Evolutionary conservation across 768 basidiomycete genomes (phyloP).

Genomic region (Hygrocybe punicea): DNA sequence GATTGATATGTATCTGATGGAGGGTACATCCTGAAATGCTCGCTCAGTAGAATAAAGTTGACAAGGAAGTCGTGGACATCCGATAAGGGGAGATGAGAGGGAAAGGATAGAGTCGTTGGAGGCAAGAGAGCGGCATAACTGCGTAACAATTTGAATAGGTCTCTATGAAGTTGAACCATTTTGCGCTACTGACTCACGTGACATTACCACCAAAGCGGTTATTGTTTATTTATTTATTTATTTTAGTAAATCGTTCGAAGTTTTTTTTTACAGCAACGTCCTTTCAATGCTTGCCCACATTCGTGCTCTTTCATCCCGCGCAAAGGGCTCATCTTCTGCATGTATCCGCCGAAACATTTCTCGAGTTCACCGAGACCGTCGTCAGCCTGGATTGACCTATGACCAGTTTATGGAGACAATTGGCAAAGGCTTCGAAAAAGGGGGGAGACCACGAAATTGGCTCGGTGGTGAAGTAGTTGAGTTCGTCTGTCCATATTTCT

Average conservation of each 20-base stretch:
- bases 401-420: constrained; percentile 44
- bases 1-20: constrained; percentile 62
- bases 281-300: neutral
- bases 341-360: constrained; percentile 27
- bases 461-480: constrained; percentile 55
- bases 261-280: too few species aligned
- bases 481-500: constrained; percentile 30
- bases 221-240: neutral
- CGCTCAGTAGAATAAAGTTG: constrained; percentile 45
- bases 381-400: neutral
- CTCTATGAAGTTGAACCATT: constrained; percentile 24
- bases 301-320: neutral
- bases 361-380: neutral
- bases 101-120: constrained; percentile 41
- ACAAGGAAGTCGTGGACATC: constrained; percentile 57
- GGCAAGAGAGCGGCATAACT: constrained; percentile 53
- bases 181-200: too few species aligned
- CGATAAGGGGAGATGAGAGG: constrained; percentile 34
- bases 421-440: constrained; percentile 42
- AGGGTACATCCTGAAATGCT: constrained; percentile 55
- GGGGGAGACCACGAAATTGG: constrained; percentile 55
- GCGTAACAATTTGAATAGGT: constrained; percentile 45
- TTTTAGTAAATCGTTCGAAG: too few species aligned
- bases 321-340: neutral
- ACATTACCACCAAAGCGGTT: too few species aligned